Percentiles rank a stretch among this genome's conserved stretches.
phyloP scores from a whole-genome alignment of 768 basidiomycete species.

The Suillus americanus region DNA sequence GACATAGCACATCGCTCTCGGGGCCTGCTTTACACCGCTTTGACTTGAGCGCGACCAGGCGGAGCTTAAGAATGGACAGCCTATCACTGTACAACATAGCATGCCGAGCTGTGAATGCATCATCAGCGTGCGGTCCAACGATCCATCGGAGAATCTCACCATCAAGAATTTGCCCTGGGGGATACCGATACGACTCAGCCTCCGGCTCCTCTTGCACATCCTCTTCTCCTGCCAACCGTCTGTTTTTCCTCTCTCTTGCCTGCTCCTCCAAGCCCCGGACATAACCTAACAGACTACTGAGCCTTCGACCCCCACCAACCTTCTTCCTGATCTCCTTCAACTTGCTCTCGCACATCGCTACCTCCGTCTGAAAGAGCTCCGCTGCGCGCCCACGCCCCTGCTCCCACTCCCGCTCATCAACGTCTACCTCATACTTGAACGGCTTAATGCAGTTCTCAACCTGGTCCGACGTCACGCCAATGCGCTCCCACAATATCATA shows the following conservation, averaged over 20 bases:
- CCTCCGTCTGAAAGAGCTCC: conserved; percentile 82
- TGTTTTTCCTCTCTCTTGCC: conserved; percentile 62
- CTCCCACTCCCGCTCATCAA: conserved; percentile 93
- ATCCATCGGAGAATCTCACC: conserved; percentile 50
- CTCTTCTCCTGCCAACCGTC: conserved; percentile 40
- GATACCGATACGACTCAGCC: conserved; percentile 83
- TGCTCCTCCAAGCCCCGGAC: conserved; percentile 81
- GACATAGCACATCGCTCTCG: conserved; percentile 86
- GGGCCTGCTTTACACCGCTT: conserved; percentile 88
- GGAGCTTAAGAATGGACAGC: conserved; percentile 78
- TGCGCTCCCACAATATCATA: conserved; percentile 87
- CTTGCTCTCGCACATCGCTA: conserved; percentile 81
- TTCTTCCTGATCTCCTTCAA: conserved; percentile 83
- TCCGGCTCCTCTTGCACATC: conserved; percentile 43
- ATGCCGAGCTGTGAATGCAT: conserved; percentile 67
- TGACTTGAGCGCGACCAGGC: conserved; percentile 83
- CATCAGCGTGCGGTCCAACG: conserved; percentile 15
- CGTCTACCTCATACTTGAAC: conserved; percentile 97
- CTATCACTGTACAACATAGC: conserved; percentile 88
- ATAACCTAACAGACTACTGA: conserved; percentile 76
- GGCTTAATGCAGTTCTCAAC: conserved; percentile 99
- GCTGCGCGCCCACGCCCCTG: conserved; percentile 72
- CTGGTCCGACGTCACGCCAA: conserved; percentile 94
- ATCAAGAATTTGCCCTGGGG: conserved; percentile 88
- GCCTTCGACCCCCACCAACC: conserved; percentile 82